A percentile compares a stretch with the other conserved stretches of the same genome.
phyloP scores from a whole-genome alignment of 176 grass and related monocot genomes.

The Carex littledalei region DNA sequence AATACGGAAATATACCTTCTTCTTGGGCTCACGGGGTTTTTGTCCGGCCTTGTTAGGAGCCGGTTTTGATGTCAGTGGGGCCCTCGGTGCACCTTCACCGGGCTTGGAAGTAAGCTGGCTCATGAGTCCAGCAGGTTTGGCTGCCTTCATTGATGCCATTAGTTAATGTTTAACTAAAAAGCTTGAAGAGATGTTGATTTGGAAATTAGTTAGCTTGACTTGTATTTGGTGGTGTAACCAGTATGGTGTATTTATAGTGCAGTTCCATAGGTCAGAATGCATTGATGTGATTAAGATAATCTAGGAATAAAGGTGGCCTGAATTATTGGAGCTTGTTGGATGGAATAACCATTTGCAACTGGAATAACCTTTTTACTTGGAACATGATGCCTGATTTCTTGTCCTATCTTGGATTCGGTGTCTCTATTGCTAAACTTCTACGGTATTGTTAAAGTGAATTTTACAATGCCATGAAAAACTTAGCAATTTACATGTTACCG shows the following conservation, averaged over 20 bases:
- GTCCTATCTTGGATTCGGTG: neutral
- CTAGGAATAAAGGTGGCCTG: constrained; percentile 58
- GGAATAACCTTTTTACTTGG: neutral
- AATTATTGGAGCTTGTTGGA: constrained; percentile 68
- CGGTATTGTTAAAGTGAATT: neutral
- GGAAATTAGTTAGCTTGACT: constrained; percentile 29
- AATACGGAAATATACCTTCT: constrained; percentile 42
- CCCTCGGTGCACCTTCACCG: constrained; percentile 33
- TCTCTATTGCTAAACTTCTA: constrained; percentile 12
- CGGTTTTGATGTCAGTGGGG: constrained; percentile 44
- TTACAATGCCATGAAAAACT: neutral
- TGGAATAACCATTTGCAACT: constrained; percentile 27
- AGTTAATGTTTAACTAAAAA: neutral
- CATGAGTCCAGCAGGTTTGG: constrained; percentile 35
- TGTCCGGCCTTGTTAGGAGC: constrained; percentile 69
- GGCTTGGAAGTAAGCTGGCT: constrained; percentile 42
- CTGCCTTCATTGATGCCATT: constrained; percentile 72
- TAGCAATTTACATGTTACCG: neutral
- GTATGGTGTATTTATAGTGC: constrained; percentile 58
- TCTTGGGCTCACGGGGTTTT: constrained; percentile 68
- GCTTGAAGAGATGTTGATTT: constrained; percentile 2
- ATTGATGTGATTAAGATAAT: constrained; percentile 26
- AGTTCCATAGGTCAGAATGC: neutral
- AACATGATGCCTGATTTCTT: constrained; percentile 10
- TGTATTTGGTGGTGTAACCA: constrained; percentile 22